A percentile compares a stretch with the other conserved stretches of the same genome.
These are phyloP conservation scores for Nothophytophthora sp. DNA, from an alignment of 352 stramenopile genomes.

Conservation along the genomic window DNA sequence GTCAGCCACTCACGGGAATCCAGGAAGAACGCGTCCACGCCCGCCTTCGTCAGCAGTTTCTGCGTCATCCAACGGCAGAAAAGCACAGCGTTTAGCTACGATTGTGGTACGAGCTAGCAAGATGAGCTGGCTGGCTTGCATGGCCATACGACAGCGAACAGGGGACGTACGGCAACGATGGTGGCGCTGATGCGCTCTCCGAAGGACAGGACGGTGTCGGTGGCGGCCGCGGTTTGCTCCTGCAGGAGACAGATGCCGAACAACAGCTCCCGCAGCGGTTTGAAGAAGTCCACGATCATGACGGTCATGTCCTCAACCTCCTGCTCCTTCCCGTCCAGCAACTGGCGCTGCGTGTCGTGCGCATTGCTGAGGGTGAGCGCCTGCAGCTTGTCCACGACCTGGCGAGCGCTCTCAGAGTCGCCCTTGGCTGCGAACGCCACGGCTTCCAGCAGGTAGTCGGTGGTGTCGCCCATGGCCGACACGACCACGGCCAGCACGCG, in stretches of 20 bases:
- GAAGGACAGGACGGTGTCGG: constrained; percentile 81
- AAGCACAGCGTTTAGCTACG: too few species aligned
- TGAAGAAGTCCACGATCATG: constrained; percentile 61
- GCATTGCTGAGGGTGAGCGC: constrained; percentile 63
- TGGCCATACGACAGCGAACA: too few species aligned
- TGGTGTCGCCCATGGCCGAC: constrained; percentile 80
- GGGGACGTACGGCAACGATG: constrained; percentile 67
- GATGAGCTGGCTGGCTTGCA: background rate
- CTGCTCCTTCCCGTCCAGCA: constrained; percentile 6
- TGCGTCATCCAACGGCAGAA: constrained; percentile 3
- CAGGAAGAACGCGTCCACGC: constrained; percentile 65
- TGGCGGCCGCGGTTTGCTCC: constrained; percentile 65
- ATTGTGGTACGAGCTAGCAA: background rate
- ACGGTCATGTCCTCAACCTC: constrained; percentile 55
- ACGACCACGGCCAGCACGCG: constrained; percentile 74
- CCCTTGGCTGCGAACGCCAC: constrained; percentile 59
- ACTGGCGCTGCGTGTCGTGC: constrained; percentile 59
- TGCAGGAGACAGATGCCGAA: constrained; percentile 77
- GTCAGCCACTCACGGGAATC: constrained; percentile 76
- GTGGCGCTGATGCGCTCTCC: constrained; percentile 75
- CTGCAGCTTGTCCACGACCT: constrained; percentile 63
- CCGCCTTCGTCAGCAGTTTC: constrained; percentile 55
- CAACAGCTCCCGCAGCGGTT: constrained; percentile 73
- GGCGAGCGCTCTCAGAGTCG: constrained; percentile 41
- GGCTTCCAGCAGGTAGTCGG: constrained; percentile 70